Evolutionary conservation across 1,284 basidiomycete species (phyloP).

Genomic region (Dichomitus squalens): DNA sequence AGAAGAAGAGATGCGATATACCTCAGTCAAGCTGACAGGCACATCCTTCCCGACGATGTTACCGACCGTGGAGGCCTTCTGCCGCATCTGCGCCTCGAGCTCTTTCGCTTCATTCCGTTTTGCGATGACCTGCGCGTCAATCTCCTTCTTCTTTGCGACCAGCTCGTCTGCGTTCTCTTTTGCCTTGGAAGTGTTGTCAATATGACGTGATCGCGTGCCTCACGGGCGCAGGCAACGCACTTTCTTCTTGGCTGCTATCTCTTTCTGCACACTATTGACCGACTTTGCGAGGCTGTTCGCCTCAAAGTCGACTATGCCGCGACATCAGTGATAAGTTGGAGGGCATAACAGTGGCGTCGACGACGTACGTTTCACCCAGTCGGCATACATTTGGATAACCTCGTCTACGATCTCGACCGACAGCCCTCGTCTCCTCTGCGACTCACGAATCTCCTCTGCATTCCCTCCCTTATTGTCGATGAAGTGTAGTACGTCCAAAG

Average conservation of each 20-base stretch:
- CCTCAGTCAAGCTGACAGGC: conserved; percentile 89
- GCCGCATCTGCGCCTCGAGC: conserved; percentile 78
- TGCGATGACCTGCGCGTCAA: conserved; percentile 80
- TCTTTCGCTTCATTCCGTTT: conserved; percentile 79
- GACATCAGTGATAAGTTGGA: not conserved
- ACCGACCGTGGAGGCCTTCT: conserved; percentile 82
- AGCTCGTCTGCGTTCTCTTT: conserved; percentile 92
- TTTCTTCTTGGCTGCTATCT: conserved; percentile 95
- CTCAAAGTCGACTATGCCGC: conserved; percentile 77
- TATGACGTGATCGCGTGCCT: not conserved
- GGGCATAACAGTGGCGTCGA: conserved; percentile 20
- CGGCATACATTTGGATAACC: conserved; percentile 88
- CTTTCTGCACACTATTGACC: conserved; percentile 90
- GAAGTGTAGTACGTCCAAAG: conserved; percentile 77
- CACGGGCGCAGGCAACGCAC: conserved; percentile 39
- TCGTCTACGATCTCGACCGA: conserved; percentile 93
- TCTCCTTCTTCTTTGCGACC: conserved; percentile 75
- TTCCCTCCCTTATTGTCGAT: conserved; percentile 92
- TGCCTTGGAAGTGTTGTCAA: conserved; percentile 48
- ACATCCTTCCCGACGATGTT: conserved; percentile 92
- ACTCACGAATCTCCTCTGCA: conserved; percentile 90
- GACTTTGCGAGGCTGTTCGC: conserved; percentile 79
- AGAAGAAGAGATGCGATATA: conserved; percentile 35
- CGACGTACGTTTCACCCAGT: conserved; percentile 91
- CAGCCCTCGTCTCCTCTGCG: conserved; percentile 90